These are phyloP conservation scores for Leptographium lundbergii DNA, from an alignment of 2,329 filamentous ascomycete genomes.

Conservation along the genomic window DNA sequence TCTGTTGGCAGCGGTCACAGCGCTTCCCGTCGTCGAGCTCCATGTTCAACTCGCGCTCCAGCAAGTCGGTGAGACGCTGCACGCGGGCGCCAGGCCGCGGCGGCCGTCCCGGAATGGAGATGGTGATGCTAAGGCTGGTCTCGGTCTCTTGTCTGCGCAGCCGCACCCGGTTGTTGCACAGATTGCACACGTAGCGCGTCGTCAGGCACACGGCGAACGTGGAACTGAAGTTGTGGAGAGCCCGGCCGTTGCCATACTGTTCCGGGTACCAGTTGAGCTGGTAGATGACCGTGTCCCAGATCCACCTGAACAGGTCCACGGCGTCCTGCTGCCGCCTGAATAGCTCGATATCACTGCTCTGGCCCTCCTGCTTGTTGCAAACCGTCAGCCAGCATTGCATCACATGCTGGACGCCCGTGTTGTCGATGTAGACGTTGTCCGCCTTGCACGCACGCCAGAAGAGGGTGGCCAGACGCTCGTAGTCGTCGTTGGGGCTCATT, in stretches of 20 bases:
- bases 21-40: background rate
- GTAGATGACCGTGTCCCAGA: background rate
- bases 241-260: background rate
- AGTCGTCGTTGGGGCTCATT: background rate
- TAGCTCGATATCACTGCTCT: background rate
- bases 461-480: slow-evolving; percentile 1
- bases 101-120: background rate
- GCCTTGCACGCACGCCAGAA: slow-evolving; percentile 9
- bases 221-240: slow-evolving; percentile 1
- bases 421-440: background rate
- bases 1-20: slow-evolving; percentile 5
- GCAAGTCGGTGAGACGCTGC: background rate
- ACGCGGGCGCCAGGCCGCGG: background rate
- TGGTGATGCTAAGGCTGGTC: background rate
- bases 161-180: slow-evolving; percentile 3
- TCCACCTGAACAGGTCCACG: background rate
- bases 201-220: slow-evolving; percentile 4
- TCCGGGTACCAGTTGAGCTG: slow-evolving; percentile 1
- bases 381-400: background rate
- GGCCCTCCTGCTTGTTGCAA: slow-evolving; percentile 1
- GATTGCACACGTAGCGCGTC: background rate
- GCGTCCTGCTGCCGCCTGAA: background rate
- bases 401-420: background rate
- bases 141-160: background rate
- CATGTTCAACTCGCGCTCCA: background rate